Evolutionary conservation across 352 stramenopile genomes (phyloP), one percentile per base, ranked within the genome.

Genomic region (Peronospora tabacina): DNA sequence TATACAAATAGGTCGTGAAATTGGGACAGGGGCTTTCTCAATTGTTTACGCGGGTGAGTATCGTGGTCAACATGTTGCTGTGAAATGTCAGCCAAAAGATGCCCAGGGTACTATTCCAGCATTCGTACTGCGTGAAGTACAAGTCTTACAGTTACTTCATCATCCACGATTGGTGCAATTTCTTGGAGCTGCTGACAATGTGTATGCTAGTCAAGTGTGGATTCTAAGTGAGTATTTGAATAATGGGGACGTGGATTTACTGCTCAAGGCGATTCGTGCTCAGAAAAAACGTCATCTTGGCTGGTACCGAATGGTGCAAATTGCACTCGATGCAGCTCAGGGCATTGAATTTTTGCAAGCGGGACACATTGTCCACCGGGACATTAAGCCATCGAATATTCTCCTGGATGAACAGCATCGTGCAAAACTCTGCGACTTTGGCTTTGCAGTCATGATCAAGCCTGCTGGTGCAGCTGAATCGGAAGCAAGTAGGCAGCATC

Each of bases 261-360:
- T 90, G 41, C 63, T 90, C 15, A 75, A 79, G 36, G 50, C 56
- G 12, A 84, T 82, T 46, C 77, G 77, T 32, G 75, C 57, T 8
- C 63, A 62, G 1, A 59, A 61, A 12, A 59, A 62, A 28, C 5
- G 47, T 1, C 80, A 90, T 29, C 46, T 85, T 19, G 77, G 80
- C 17, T 93, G 82, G 82, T 44, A 63, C 8, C 43, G 64, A 11
- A 71, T 87, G 37, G 57, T 72, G 10, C 77, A 75, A 34, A 85
- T 91, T 37, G 81, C 78, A 10, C 58, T 90, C 19, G 82, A 95
- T 40, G 68, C 81, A 5, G 90, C 94, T 0, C 68, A 84, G 42
- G 95, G 92, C 51, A 90, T 99, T 47, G 76, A 89, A 42, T 99
- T 98, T 70, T 63, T 99, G 45, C 96, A 99, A 68, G 69, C 72